These are phyloP conservation scores for Nicotiana sylvestris DNA, from an alignment of 257 asterid species.

Conservation along the genomic window DNA sequence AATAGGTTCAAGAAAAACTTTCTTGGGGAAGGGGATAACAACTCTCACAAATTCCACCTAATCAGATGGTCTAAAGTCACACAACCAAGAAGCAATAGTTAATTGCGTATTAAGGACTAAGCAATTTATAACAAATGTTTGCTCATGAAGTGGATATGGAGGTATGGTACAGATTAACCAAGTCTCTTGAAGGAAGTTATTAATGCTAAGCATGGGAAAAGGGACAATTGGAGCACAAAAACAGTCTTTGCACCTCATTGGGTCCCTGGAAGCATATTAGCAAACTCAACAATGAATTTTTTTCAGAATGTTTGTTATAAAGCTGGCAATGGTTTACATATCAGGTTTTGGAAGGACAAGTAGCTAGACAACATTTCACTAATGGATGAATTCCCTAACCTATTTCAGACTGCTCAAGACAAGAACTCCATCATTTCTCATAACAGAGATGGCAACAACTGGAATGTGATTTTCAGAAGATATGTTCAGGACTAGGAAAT, in stretches of 20 bases:
- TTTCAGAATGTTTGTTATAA: neutral
- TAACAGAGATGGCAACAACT: no score
- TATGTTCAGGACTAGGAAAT: no score
- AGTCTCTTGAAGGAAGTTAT: neutral
- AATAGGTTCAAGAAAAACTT: no score
- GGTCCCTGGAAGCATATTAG: neutral
- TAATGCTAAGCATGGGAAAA: neutral
- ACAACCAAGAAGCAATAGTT: no score
- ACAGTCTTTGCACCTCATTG: neutral
- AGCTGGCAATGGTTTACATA: neutral
- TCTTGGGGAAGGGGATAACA: neutral
- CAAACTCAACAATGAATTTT: neutral
- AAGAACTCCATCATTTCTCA: no score
- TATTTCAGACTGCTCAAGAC: no score
- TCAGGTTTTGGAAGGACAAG: neutral
- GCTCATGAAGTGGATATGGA: neutral
- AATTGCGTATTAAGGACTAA: no score
- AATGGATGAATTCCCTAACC: no score
- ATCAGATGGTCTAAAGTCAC: no score
- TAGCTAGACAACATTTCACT: neutral
- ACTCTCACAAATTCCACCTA: neutral
- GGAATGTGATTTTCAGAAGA: no score
- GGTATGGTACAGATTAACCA: neutral
- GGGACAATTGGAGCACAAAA: neutral
- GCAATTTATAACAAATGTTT: no score